Evolutionary conservation across 306 rosid species (phyloP), one percentile per base, ranked within the genome.

Genomic region (Urtica urens): DNA sequence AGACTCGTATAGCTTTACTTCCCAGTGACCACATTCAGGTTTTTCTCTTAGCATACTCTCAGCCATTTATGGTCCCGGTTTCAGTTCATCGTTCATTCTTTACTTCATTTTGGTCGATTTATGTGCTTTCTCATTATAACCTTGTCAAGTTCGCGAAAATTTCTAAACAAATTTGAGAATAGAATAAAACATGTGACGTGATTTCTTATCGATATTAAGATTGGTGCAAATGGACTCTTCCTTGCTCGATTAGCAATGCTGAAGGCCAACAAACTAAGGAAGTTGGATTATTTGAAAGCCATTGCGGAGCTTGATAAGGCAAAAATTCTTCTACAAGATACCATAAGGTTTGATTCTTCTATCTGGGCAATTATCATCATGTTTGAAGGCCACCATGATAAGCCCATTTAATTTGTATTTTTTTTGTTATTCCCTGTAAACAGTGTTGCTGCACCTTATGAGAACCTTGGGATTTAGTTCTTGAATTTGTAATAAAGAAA

Each of bases 211-310:
- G n/a, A n/a, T n/a, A n/a, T n/a, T 35, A 12, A 83, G 96, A 72
- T 83, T 65, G 86, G 76, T 34, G 94, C 76, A 46, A 83, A 80
- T 72, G 62, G 73, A 73, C 94, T 87, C 65, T 88, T 73, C 57
- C 62, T 83, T 51, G 88, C 86, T 41, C 66, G 81, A 57, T 78
- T 78, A 58, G 62, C 65, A 62, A 67, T 71, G 76, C 77, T 73
- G 51, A 77, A 65, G 49, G 66, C 51, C 64, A 64, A 44, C 38
- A 59, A 55, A 67, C 55, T 73, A 34, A 62, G 65, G 63, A 54
- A 64, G 50, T 23, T 12, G 17, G 75, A 83, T 62, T 51, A 45
- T 69, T 55, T 78, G 46, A 54, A 54, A 58, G 77, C 81, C 49
- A 55, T 60, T 57, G 60, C 56, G 51, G 88, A 70, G 71, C 79